Evolutionary conservation across 2,329 filamentous ascomycete species (phyloP), one percentile per base, ranked within the genome.

Genomic region (Penicillium sp.): DNA sequence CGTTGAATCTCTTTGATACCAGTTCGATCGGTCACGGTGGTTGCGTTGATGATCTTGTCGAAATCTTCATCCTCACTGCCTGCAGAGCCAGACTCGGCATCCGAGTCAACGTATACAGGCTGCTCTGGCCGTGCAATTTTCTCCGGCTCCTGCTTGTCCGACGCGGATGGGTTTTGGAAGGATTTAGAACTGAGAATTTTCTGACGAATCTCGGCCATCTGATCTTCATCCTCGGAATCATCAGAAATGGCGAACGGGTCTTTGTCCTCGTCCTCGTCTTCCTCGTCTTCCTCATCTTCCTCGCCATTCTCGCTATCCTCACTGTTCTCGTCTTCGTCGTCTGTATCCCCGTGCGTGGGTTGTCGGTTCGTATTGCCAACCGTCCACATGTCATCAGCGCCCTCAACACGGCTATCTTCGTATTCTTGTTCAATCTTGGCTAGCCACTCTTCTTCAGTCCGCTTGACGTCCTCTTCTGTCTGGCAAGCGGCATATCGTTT

Each of bases 151-250:
- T 75, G 74, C 50, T 80, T 81, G 45, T 67, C 44, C 7, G 74
- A 67, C 15, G 51, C 45, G 12, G 55, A 50, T 11, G 64, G 60
- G 48, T 85, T 85, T 28, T 83, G 70, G 56, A 98, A 98, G 0
- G 88, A 79, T 59, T 90, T 95, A 5, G 90, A 95, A 5, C 83
- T 84, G 2, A 98, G 75, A n/a, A 96, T 87, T 52, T 86, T 85
- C 37, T 84, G 80, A 32, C 92, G 78, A 35, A 98, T 82, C 56
- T 94, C 89, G 23, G 86, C 89, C 89, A 96, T 96, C 58, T 88
- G 82, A 35, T 85, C 84, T 53, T 93, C 87, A 40, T 95, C 83
- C 39, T 85, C 85, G 20, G 77, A 79, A 51, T 86, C 82, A 38
- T 88, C 84, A 7, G 87, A 87, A 30, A 94, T 76, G 37, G 78